Evolutionary conservation across 805 yeast species (phyloP), one percentile per base, ranked within the genome.

Genomic region (Pichia californica): DNA sequence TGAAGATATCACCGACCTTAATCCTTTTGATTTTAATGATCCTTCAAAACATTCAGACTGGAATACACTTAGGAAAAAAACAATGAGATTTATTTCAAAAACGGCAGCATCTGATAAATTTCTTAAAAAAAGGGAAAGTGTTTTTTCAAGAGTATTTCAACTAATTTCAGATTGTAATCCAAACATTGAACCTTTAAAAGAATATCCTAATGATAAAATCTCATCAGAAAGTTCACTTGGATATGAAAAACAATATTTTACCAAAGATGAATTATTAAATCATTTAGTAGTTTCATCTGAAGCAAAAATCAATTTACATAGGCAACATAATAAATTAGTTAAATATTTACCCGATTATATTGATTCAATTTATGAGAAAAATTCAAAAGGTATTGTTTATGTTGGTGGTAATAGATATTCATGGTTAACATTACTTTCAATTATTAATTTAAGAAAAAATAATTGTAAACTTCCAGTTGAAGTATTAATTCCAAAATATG

Each of bases 331-430:
- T n/a, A n/a, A n/a, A n/a, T n/a, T n/a, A n/a, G n/a, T n/a, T n/a
- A n/a, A n/a, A n/a, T n/a, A n/a, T n/a, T n/a, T n/a, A n/a, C n/a
- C 82, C 1, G 65, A 66, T 39, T 55, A 64, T 4, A 79, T 77
- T 0, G 70, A 67, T 36, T 62, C 64, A 1, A 52, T 76, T 10
- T 77, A 75, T 54, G 55, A 59, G 4, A 76, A 80, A 2, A 66
- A 75, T 54, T 31, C 40, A 21, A 36, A 20, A 10, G 85, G 86
- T 27, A 73, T 78, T 16, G 86, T 79, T 1, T 78, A 70, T 49
- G 88, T 84, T 30, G 93, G 91, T 13, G 94, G 94, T 23, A 89
- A 88, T 1, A 75, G 71, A 52, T 84, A 77, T 63, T 78, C 81
- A 50, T 81, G 89, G 73, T 66, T 83, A 47, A 76, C 85, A 7